Percentiles rank a stretch among this genome's conserved stretches.
phyloP scores from a whole-genome alignment of 2,329 filamentous ascomycete genomes.

The Stagonosporopsis rhizophila region DNA sequence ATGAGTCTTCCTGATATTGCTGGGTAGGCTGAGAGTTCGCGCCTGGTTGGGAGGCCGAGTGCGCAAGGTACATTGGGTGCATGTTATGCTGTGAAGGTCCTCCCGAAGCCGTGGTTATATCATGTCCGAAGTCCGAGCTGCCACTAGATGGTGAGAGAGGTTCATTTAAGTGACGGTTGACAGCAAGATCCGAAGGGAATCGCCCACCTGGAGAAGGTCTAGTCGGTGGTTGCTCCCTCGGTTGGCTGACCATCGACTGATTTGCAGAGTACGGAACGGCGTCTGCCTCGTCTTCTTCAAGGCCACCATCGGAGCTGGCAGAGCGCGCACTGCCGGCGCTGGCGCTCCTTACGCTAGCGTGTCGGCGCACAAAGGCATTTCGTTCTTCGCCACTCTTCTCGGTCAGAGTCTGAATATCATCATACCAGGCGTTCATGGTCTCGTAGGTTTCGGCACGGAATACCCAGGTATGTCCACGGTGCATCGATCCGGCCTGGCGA shows the following conservation, averaged over 20 bases:
- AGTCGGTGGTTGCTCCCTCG: constrained; percentile 57
- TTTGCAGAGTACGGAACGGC: constrained; percentile 70
- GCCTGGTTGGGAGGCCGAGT: constrained; percentile 30
- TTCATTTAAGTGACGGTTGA: constrained; percentile 84
- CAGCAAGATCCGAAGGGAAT: constrained; percentile 92
- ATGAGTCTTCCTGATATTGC: constrained; percentile 9
- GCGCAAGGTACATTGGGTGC: constrained; percentile 31
- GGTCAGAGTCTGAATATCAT: constrained; percentile 88
- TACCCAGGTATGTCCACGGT: constrained; percentile 76
- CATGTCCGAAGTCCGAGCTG: constrained; percentile 71
- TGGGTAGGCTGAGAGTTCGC: constrained; percentile 1
- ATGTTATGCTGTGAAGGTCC: constrained; percentile 55
- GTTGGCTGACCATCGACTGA: constrained; percentile 50
- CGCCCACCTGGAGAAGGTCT: constrained; percentile 91
- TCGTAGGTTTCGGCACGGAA: constrained; percentile 77
- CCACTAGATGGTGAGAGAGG: constrained; percentile 82
- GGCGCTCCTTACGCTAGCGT: constrained; percentile 77
- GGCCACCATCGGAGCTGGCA: constrained; percentile 52
- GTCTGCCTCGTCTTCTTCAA: constrained; percentile 66
- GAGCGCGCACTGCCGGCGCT: constrained; percentile 68
- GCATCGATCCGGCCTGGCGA: constrained; percentile 89
- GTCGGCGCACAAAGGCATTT: constrained; percentile 82
- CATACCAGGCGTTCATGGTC: constrained; percentile 97
- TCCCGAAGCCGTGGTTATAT: constrained; percentile 66
- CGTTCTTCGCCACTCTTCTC: constrained; percentile 89